Conservation (phyloP, 768 basidiomycete genomes). For the Kwoniella mangroviensis region DNA sequence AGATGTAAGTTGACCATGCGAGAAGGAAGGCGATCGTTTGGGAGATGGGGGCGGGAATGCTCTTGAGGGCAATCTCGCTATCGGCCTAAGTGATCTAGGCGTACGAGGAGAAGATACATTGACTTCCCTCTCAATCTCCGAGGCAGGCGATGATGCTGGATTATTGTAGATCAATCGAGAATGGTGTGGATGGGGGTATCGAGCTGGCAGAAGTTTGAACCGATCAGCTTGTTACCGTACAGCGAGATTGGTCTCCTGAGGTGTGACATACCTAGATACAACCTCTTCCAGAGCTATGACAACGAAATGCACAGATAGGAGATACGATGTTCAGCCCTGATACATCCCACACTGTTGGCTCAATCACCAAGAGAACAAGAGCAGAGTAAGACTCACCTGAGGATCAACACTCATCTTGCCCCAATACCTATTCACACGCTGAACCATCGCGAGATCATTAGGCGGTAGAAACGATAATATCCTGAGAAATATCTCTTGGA, state of each 20-base stretch:
- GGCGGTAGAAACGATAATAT: slow-evolving; percentile 50
- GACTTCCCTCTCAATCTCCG: not conserved
- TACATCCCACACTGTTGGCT: slow-evolving; percentile 27
- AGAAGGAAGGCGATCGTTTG: slow-evolving; percentile 36
- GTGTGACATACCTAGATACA: slow-evolving; percentile 51
- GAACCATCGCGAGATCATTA: slow-evolving; percentile 44
- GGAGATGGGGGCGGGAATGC: slow-evolving; percentile 54
- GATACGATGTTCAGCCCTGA: slow-evolving; percentile 36
- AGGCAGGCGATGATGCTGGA: not conserved
- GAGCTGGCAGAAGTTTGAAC: slow-evolving; percentile 20
- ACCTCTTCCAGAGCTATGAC: slow-evolving; percentile 54
- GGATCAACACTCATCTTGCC: slow-evolving; percentile 52
- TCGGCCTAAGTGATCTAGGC: slow-evolving; percentile 37
- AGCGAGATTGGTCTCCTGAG: not conserved
- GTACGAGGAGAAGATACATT: slow-evolving; percentile 9
- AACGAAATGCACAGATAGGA: not conserved
- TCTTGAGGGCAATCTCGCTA: slow-evolving; percentile 48
- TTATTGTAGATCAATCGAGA: slow-evolving; percentile 40
- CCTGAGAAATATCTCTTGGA: slow-evolving; percentile 55
- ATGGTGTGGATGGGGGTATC: slow-evolving; percentile 52
- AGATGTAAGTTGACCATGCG: slow-evolving; percentile 1
- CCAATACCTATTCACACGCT: slow-evolving; percentile 52
- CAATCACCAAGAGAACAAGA: not conserved
- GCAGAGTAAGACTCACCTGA: slow-evolving; percentile 42
- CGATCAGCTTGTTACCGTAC: slow-evolving; percentile 6